A percentile compares a stretch with the other conserved stretches of the same genome.
Evolutionary conservation across 129 eudicot species (phyloP).

Genomic region (Lactuca sativa): DNA sequence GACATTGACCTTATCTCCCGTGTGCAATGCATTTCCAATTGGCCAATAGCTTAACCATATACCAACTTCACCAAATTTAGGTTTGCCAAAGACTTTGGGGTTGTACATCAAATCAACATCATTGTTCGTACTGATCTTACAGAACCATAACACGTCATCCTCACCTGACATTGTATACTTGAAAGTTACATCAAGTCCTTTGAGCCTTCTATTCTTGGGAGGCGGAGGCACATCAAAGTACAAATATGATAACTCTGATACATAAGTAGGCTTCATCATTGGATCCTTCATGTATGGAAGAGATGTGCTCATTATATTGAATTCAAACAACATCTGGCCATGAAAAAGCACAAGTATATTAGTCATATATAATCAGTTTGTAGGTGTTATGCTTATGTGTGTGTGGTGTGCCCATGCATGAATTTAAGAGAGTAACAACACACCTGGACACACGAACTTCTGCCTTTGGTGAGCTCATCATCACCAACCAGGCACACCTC

Average conservation of each 20-base stretch:
- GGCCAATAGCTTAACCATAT: constrained; percentile 39
- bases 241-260: too few species aligned
- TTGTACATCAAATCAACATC: too few species aligned
- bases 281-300: too few species aligned
- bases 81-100: constrained; percentile 8
- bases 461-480: background rate
- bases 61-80: constrained; percentile 3
- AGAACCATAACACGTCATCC: constrained; percentile 1
- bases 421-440: too few species aligned
- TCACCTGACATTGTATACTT: background rate
- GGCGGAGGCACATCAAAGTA: too few species aligned
- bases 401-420: background rate
- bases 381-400: background rate
- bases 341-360: constrained; percentile 2
- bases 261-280: too few species aligned
- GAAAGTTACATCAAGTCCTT: constrained; percentile 2
- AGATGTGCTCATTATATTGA: too few species aligned
- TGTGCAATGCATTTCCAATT: constrained; percentile 6
- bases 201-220: too few species aligned
- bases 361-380: background rate
- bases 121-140: background rate
- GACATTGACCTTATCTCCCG: constrained; percentile 19
- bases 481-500: background rate
- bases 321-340: too few species aligned
- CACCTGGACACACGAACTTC: constrained; percentile 15